phyloP scores from a whole-genome alignment of 2,329 filamentous ascomycete species.

The Epicoccum sorghinum region DNA sequence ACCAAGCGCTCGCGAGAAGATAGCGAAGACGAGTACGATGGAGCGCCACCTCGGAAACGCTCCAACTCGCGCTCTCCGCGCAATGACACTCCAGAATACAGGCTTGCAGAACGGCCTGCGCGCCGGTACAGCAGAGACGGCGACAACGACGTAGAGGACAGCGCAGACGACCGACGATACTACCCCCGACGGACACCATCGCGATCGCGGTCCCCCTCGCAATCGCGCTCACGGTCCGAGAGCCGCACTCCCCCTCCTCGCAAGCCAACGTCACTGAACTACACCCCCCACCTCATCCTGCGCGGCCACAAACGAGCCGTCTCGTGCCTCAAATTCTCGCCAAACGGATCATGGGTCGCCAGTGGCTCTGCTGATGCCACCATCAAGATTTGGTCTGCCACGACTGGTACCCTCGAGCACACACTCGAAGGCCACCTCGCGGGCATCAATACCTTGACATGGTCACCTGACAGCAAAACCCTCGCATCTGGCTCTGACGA shows the following conservation, averaged over 20 bases:
- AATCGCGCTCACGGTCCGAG: conserved; percentile 24
- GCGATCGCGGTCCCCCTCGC: conserved; percentile 30
- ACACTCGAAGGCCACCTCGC: conserved; percentile 93
- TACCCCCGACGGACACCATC: conserved; percentile 30
- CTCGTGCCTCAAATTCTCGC: conserved; percentile 87
- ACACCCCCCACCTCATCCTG: conserved; percentile 72
- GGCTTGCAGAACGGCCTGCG: conserved; percentile 39
- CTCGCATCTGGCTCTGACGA: conserved; percentile 94
- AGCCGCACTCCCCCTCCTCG: conserved; percentile 46
- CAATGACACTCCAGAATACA: conserved; percentile 26
- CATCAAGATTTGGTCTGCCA: conserved; percentile 87
- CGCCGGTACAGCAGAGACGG: conserved; percentile 42
- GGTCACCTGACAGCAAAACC: conserved; percentile 86
- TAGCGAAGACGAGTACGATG: conserved; percentile 32
- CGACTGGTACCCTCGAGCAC: conserved; percentile 78
- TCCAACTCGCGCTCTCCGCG: conserved; percentile 41
- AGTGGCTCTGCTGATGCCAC: conserved; percentile 86
- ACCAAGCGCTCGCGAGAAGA: conserved; percentile 38
- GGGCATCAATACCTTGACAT: conserved; percentile 90
- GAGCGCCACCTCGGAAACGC: conserved; percentile 41
- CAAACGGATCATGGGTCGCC: conserved; percentile 87
- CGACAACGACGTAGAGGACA: conserved; percentile 34
- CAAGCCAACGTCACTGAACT: conserved; percentile 67
- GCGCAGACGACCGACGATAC: conserved; percentile 38
- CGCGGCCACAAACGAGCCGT: conserved; percentile 80